Percentiles rank a stretch among this genome's conserved stretches.
phyloP scores from a whole-genome alignment of 1,139 yeast species.

The Pichia sorboxylosa region DNA sequence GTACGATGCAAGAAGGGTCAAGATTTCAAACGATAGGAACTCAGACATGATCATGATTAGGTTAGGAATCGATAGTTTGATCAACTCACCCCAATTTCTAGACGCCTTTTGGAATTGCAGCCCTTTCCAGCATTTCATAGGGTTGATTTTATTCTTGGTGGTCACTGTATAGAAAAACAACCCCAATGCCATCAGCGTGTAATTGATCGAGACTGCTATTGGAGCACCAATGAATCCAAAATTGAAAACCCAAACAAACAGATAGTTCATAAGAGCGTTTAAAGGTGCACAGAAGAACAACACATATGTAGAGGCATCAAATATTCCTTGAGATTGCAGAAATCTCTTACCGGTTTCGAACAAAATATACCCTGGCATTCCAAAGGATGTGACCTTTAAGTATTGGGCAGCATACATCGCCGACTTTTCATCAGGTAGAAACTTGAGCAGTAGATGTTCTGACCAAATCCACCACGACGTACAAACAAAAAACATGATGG shows the following conservation, averaged over 20 bases:
- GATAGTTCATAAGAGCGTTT: slow-evolving; percentile 37
- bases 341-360: slow-evolving; percentile 46
- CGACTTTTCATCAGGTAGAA: slow-evolving; percentile 30
- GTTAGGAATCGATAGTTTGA: slow-evolving; percentile 44
- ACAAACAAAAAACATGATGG: slow-evolving; percentile 40
- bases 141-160: slow-evolving; percentile 25
- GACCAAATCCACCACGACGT: slow-evolving; percentile 39
- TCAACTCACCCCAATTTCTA: slow-evolving; percentile 35
- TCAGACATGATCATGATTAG: slow-evolving; percentile 50
- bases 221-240: slow-evolving; percentile 47
- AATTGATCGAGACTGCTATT: slow-evolving; percentile 44
- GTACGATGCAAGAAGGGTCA: slow-evolving; percentile 44
- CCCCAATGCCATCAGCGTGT: slow-evolving; percentile 44
- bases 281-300: slow-evolving; percentile 43
- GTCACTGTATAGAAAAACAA: slow-evolving; percentile 31
- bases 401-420: slow-evolving; percentile 43
- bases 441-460: slow-evolving; percentile 15
- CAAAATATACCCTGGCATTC: slow-evolving; percentile 44
- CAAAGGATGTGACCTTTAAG: slow-evolving; percentile 37
- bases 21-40: slow-evolving; percentile 45
- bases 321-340: slow-evolving; percentile 43
- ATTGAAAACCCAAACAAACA: slow-evolving; percentile 34
- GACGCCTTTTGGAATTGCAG: slow-evolving; percentile 26
- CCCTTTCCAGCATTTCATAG: slow-evolving; percentile 38
- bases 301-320: slow-evolving; percentile 41